Evolutionary conservation across 2,329 filamentous ascomycete genomes (phyloP).

Genomic region (Diaporthe nobilis): DNA sequence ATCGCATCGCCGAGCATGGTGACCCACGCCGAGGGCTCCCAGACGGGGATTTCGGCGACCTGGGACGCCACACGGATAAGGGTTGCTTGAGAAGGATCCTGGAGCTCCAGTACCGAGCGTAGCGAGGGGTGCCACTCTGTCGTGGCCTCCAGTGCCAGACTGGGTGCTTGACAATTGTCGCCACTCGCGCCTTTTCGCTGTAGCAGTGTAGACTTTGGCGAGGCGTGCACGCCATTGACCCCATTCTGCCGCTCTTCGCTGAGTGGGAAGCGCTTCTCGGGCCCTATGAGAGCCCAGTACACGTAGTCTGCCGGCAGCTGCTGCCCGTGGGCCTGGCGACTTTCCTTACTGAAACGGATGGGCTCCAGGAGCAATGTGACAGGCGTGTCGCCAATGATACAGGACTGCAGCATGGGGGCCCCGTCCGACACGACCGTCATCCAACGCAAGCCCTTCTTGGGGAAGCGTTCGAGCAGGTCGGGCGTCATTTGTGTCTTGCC

Average conservation of each 20-base stretch:
- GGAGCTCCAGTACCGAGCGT: not conserved
- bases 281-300: not conserved
- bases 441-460: slow-evolving; percentile 16
- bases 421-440: slow-evolving; percentile 25
- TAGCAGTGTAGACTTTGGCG: not conserved
- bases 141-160: not conserved
- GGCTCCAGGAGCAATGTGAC: slow-evolving; percentile 1
- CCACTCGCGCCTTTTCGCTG: not conserved
- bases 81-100: slow-evolving; percentile 2
- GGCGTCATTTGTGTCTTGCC: slow-evolving; percentile 5
- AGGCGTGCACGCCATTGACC: not conserved
- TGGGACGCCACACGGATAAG: slow-evolving; percentile 10
- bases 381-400: slow-evolving; percentile 4
- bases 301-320: slow-evolving; percentile 4
- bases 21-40: slow-evolving; percentile 1
- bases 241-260: not conserved
- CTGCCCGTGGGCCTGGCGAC: not conserved
- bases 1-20: slow-evolving; percentile 6
- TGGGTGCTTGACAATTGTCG: not conserved
- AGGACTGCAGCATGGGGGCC: slow-evolving; percentile 14
- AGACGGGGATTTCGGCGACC: not conserved
- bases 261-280: not conserved
- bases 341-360: not conserved
- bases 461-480: slow-evolving; percentile 13
- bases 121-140: slow-evolving; percentile 12